Evolutionary conservation across 768 basidiomycete genomes (phyloP), one percentile per base, ranked within the genome.

Genomic region (Podaxis sp.): DNA sequence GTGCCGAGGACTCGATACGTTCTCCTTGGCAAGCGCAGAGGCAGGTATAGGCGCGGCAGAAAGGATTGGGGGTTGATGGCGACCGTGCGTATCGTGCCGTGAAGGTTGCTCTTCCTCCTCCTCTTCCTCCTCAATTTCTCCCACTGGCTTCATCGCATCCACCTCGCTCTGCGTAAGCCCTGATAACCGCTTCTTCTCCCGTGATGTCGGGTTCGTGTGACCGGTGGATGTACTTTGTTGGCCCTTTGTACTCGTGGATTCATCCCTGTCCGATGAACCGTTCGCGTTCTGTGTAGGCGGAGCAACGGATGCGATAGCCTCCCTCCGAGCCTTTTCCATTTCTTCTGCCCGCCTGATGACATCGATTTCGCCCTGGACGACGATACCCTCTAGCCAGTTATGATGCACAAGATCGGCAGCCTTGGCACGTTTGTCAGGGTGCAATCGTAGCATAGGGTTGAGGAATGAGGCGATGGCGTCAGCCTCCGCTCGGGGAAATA

Each of bases 351-450:
- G 77, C 29, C 85, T 78, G 57, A 91, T 84, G n/a, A 88, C 79
- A 69, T 96, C 94, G 25, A 94, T 77, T 78, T 97, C 95, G 43
- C 95, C 95, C 71, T 94, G 92, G 0, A 97, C 95, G 24, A 88
- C 82, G 24, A 93, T 78, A 4, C 86, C 90, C 13, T 91, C 90
- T 6, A 98, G 79, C 95, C 96, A 98, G 41, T 82, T 80, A 71
- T 98, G 94, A 65, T 91, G 87, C 4, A 85, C 82, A 67, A 97
- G 82, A 64, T 97, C 95, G n/a, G 81, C 76, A 0, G 96, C 96
- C 63, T 88, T 89, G 0, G 95, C 94, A 27, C 96, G 86, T 67
- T 91, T 88, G 65, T 96, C 94, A 0, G 96, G 91, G 68, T 90
- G 86, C 19, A 97, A 84, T 29, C 91, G 81, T 8, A 99, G 81